Evolutionary conservation across 305 asterid genomes (phyloP), one percentile per base, ranked within the genome.

Genomic region (Andrographis paniculata): DNA sequence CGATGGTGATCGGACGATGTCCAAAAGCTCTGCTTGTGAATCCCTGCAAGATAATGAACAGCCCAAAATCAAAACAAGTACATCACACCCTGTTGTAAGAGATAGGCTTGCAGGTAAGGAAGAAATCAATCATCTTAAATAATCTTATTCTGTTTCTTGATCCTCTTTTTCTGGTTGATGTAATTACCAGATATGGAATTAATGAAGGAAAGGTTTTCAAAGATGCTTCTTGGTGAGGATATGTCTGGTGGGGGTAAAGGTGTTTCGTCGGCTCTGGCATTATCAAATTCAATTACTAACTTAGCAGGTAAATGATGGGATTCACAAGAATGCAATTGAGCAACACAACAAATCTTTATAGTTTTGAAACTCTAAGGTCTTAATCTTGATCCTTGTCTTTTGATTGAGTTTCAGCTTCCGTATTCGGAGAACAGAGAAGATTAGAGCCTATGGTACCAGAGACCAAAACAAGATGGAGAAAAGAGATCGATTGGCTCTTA

Each of bases 161-260:
- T 20, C 36, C 45, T 49, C 0, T 6, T 52, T 20, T 19, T 43
- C 0, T 17, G 10, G 22, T 46, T 53, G 51, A 1, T 16, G 18
- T 13, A 20, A 14, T 57, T 16, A 13, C 17, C 47, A 84, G 95
- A 84, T 63, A 56, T 70, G 66, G 84, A 76, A 6, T 3, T 70
- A 65, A 77, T 86, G 94, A 86, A 86, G 82, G 92, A 79, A 58
- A 86, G 60, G 55, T 86, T 77, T 61, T 70, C 92, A 50, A 86
- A 86, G 74, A 56, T 86, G 87, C 85, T 81, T 21, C 70, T 85
- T 14, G 96, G 94, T 2, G 96, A 87, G 77, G 96, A 87, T 62
- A 87, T 80, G 94, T 87, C 96, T 21, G 94, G 96, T 30, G 91
- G 94, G 52, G 96, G 96, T 20, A 83, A 83, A 64, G 94, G 96